These are phyloP conservation scores for Xanthoconium stramineum DNA, from an alignment of 768 basidiomycete species.

Conservation along the genomic window DNA sequence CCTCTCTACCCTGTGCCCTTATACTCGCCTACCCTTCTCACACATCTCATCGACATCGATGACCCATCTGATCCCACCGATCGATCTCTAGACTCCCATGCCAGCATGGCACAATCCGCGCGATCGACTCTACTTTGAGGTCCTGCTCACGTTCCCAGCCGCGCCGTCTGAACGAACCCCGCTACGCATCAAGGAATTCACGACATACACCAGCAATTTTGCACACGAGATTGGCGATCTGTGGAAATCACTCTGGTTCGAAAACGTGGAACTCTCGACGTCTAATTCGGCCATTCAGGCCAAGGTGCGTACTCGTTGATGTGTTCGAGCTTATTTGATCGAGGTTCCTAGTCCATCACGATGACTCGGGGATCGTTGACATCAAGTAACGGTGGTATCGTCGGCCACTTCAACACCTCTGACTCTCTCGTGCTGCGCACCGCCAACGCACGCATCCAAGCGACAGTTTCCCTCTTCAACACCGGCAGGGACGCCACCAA, in stretches of 20 bases:
- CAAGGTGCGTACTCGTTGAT: conserved; percentile 18
- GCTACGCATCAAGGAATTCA: conserved; percentile 27
- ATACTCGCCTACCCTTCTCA: too few species aligned
- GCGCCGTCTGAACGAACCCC: conserved; percentile 3
- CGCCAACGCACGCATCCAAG: conserved; percentile 34
- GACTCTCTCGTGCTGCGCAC: conserved; percentile 30
- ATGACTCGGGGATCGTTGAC: conserved; percentile 18
- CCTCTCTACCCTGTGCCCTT: too few species aligned
- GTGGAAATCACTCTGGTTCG: conserved; percentile 27
- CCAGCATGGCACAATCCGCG: not conserved
- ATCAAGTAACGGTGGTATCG: conserved; percentile 35
- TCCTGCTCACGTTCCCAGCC: conserved; percentile 31
- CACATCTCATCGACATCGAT: too few species aligned
- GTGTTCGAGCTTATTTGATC: not conserved
- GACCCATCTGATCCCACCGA: not conserved
- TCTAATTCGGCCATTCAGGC: conserved; percentile 27
- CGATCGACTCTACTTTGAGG: conserved; percentile 26
- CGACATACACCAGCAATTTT: conserved; percentile 30
- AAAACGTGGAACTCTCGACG: conserved; percentile 18
- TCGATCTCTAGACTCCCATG: conserved; percentile 15
- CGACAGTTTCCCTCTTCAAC: conserved; percentile 24
- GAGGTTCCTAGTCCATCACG: conserved; percentile 29
- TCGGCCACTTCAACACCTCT: conserved; percentile 36
- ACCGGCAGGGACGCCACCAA: not conserved
- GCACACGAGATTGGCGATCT: conserved; percentile 28